Conservation (phyloP, 2,329 filamentous ascomycete genomes). For the Penicillium verrucosum region DNA sequence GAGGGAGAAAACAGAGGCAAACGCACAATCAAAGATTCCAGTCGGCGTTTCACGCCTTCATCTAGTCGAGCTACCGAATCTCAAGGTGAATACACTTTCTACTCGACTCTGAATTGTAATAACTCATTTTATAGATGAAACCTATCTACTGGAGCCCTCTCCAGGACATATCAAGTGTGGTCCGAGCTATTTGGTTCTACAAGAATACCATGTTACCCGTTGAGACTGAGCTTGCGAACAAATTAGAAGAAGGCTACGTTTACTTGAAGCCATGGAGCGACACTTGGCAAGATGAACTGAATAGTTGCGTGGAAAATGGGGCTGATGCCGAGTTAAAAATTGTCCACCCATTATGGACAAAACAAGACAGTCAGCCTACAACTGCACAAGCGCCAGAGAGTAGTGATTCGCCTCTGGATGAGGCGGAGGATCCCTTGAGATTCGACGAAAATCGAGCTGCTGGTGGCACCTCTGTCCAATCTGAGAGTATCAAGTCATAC, state of each 20-base stretch:
- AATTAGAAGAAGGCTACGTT: constrained; percentile 84
- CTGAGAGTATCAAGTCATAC: constrained; percentile 57
- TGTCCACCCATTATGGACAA: constrained; percentile 76
- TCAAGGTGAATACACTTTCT: constrained; percentile 45
- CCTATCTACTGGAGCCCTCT: constrained; percentile 97
- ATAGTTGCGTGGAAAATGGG: constrained; percentile 85
- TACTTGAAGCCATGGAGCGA: constrained; percentile 85
- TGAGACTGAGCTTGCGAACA: constrained; percentile 80
- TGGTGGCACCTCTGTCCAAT: constrained; percentile 40
- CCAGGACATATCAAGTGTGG: constrained; percentile 78
- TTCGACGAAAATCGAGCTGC: constrained; percentile 43
- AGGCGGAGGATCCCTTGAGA: constrained; percentile 8
- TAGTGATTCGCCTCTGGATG: constrained; percentile 21
- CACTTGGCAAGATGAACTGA: constrained; percentile 88
- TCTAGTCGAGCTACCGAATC: constrained; percentile 74
- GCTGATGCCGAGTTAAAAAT: constrained; percentile 89
- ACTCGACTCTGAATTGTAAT: neutral
- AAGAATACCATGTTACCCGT: constrained; percentile 91
- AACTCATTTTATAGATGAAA: constrained; percentile 63
- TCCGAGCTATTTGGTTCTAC: constrained; percentile 95
- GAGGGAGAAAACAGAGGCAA: constrained; percentile 22
- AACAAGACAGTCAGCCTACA: constrained; percentile 38
- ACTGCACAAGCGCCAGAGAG: constrained; percentile 39
- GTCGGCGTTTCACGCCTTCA: constrained; percentile 90
- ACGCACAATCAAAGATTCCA: constrained; percentile 59